Evolutionary conservation across 495 filamentous ascomycete genomes (phyloP), one percentile per base, ranked within the genome.

Genomic region (Penicillium argentinense): DNA sequence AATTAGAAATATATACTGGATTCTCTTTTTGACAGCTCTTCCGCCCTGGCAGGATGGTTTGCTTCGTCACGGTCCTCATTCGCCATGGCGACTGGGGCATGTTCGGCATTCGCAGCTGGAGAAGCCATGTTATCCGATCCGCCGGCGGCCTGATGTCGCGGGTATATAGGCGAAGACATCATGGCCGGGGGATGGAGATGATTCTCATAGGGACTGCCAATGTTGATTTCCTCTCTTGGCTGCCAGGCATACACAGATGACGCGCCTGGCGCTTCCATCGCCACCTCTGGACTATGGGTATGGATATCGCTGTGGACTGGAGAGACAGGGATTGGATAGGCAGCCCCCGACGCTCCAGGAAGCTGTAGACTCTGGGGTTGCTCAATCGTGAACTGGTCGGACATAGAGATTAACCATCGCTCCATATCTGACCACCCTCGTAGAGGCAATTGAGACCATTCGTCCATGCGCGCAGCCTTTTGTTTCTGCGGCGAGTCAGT

Each of bases 391-490:
- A 56, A 63, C 13, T 51, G 57, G 25, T 56, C 45, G 3, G 51
- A 58, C 24, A 54, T 51, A 7, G 23, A 49, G 5, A 40, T 43
- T 42, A 49, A 11, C 60, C 60, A 63, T 21, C 30, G 54, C 16
- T 58, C 48, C 47, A 60, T 52, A 12, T 58, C 54, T 3, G 42
- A 24, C 51, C 51, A 58, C 7, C 45, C 47, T 26, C 49, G 56
- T 4, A 65, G 51, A 24, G 62, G 60, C 4, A 61, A 40, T n/a
- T 41, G 48, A 12, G 51, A 44, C 60, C 60, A 65, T 39, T 63
- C 60, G 13, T 54, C 51, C 56, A 65, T 56, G 9, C 53, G 62
- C 11, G 56, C 45, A 29, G 49, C 44, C 33, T 65, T 65, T n/a
- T 54, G 53, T 36, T 49, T 60, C 11, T 39, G 49, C 5, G 18